phyloP scores from a whole-genome alignment of 208 protist species.

The Crithidia fasciculata region DNA sequence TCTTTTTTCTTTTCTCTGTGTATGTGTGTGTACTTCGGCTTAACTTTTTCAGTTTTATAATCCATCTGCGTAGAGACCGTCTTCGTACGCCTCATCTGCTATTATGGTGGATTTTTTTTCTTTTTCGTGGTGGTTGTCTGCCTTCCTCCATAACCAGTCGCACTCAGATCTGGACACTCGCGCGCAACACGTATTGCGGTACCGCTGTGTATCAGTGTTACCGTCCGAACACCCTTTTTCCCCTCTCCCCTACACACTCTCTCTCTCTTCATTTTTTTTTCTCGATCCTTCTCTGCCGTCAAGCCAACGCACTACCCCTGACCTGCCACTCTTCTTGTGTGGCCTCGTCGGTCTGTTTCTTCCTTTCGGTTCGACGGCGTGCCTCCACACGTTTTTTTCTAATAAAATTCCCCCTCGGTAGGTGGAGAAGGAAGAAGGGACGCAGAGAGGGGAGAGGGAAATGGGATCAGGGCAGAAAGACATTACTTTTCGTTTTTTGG shows the following conservation, averaged over 20 bases:
- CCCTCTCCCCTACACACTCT: too few species aligned
- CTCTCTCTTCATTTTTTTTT: not conserved
- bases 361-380: not conserved
- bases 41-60: too few species aligned
- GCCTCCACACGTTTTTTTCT: conserved; percentile 2
- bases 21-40: too few species aligned
- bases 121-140: not conserved
- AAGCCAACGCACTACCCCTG: too few species aligned
- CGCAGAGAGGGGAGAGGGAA: too few species aligned
- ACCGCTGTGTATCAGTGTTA: not conserved
- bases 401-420: too few species aligned
- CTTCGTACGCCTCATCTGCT: not conserved
- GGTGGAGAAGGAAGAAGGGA: too few species aligned
- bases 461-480: too few species aligned
- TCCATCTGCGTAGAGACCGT: too few species aligned
- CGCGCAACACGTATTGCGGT: not conserved
- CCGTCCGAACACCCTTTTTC: not conserved
- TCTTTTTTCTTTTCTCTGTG: too few species aligned
- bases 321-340: not conserved
- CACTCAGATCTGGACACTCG: not conserved
- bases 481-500: too few species aligned
- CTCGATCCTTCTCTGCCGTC: not conserved
- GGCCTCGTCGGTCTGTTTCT: not conserved
- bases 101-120: not conserved
- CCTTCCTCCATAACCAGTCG: not conserved